Evolutionary conservation across 257 asterid species (phyloP).

Genomic region (Rauvolfia tetraphylla): DNA sequence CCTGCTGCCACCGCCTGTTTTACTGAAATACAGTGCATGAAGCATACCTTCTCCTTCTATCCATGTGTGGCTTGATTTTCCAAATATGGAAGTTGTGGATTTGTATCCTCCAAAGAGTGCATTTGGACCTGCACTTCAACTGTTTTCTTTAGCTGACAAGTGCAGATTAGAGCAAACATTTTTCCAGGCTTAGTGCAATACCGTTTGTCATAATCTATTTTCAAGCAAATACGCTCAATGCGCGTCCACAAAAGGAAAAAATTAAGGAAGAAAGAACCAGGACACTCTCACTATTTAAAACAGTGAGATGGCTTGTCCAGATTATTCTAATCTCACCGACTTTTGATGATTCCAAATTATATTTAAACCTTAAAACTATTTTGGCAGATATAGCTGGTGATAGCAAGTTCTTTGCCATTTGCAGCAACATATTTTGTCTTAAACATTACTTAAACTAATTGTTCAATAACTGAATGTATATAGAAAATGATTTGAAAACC

Average conservation of each 20-base stretch:
- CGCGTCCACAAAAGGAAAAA: neutral
- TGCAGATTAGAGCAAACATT: neutral
- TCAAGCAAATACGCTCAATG: neutral
- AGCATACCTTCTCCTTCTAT: constrained; percentile 58
- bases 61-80: constrained; percentile 38
- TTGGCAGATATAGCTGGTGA: neutral
- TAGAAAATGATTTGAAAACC: neutral
- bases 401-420: neutral
- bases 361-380: neutral
- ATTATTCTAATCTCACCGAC: too few species aligned
- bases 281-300: neutral
- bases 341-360: neutral
- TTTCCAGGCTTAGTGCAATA: neutral
- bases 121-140: constrained; percentile 37
- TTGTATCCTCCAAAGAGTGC: constrained; percentile 45
- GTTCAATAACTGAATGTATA: neutral
- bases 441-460: neutral
- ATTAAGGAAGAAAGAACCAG: neutral
- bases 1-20: constrained; percentile 18
- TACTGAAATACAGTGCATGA: constrained; percentile 40
- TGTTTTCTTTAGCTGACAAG: neutral
- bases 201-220: constrained; percentile 46
- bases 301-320: neutral
- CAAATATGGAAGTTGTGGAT: constrained; percentile 38
- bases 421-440: neutral